Conservation (phyloP, 2,329 filamentous ascomycete genomes). For the Colletotrichum sp. region DNA sequence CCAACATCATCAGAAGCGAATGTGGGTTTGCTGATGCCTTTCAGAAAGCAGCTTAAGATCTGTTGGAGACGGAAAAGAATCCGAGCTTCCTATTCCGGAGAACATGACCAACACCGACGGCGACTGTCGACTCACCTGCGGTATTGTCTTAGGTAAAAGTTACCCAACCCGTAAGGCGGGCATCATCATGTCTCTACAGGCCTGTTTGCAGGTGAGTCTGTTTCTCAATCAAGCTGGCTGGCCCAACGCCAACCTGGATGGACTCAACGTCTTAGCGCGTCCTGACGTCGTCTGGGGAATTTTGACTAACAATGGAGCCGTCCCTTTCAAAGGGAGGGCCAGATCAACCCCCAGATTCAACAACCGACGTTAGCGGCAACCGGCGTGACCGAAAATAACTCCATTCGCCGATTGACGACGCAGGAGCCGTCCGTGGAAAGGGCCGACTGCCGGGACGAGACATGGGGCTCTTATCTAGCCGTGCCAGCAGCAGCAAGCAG, state of each 20-base stretch:
- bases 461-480: not conserved
- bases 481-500: not conserved
- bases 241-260: not conserved
- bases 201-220: not conserved
- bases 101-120: not conserved
- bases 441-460: not conserved
- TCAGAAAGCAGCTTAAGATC: not conserved
- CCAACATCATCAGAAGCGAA: not conserved
- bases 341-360: not conserved
- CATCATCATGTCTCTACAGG: not conserved
- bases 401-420: not conserved
- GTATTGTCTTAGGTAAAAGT: not conserved
- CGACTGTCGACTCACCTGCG: not conserved
- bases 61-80: not conserved
- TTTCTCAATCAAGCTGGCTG: not conserved
- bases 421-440: not conserved
- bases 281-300: not conserved
- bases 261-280: not conserved
- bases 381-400: not conserved
- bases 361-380: not conserved
- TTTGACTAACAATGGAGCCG: not conserved
- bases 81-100: not conserved
- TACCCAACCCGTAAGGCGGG: not conserved
- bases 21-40: fast-evolving
- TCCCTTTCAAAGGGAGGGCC: not conserved